Evolutionary conservation across 148 eudicot species (phyloP), one percentile per base, ranked within the genome.

Genomic region (Chenopodium album): DNA sequence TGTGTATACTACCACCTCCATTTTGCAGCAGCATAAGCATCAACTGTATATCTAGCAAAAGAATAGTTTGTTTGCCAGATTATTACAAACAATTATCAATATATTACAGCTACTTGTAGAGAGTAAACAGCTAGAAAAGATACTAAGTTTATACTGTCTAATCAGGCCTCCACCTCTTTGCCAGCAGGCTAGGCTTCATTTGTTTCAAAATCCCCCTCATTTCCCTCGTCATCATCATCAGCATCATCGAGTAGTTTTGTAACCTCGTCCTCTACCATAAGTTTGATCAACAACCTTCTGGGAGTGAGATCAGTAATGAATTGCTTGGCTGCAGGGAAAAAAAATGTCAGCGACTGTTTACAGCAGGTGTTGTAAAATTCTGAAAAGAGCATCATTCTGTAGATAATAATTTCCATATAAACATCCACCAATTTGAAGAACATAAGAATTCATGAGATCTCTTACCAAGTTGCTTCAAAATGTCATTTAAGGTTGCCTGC

Each of bases 191-290:
- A 84, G 26, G 84, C 85, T 79, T 87, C 91, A 28, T 85, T 88
- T 73, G 90, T 87, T 37, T 82, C 86, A 7, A 85, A 77, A 59
- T 83, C 89, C 11, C 59, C 87, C 7, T 84, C 87, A 1, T 85
- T 90, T 75, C 84, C 98, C n/a, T 94, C 94, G 6, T 92, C 98
- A n/a, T 92, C 98, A 26, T 96, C 99, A 11, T 91, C 99, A 2
- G 89, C 92, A 81, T 89, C 98, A 26, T 95, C 98, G 71, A 94
- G 97, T 72, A 97, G 84, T 82, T 89, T 94, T 16, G 95, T 97
- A 26, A 97, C 95, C 87, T 97, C 99, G 11, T 90, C 93, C 86
- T 97, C 95, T 82, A 94, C 90, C 90, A 26, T 90, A 75, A 83
- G 86, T 92, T 97, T 97, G 85, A 97, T 90, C 3, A 89, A 82